phyloP scores from a whole-genome alignment of 768 basidiomycete genomes.

The Termitomyces eurrhizus region DNA sequence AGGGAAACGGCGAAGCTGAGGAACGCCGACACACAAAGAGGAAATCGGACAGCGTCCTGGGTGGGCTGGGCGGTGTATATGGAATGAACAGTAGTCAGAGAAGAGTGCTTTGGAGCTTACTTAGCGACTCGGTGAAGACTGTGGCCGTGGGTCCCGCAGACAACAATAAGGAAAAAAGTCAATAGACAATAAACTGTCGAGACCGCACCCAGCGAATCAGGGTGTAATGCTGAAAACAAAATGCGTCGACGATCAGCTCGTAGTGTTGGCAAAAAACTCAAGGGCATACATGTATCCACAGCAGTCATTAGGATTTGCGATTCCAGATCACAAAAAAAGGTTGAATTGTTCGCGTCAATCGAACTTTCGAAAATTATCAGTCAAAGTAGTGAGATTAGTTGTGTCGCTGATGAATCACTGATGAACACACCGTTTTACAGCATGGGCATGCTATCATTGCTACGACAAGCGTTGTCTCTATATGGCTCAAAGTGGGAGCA shows the following conservation, averaged over 20 bases:
- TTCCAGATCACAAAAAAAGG: neutral
- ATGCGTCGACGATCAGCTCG: neutral
- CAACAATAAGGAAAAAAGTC: neutral
- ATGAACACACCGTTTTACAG: neutral
- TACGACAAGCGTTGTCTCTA: neutral
- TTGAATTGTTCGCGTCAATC: neutral
- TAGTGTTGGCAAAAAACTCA: too few species aligned
- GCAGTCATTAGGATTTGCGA: neutral
- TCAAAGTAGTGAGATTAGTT: too few species aligned
- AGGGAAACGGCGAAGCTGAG: conserved; percentile 46
- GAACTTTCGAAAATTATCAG: neutral
- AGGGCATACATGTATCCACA: neutral
- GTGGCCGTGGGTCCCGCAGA: neutral
- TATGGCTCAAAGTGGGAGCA: neutral
- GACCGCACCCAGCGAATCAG: too few species aligned
- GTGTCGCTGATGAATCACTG: too few species aligned
- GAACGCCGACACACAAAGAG: conserved; percentile 36
- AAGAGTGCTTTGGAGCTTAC: neutral
- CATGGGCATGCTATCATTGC: neutral
- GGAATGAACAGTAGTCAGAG: neutral
- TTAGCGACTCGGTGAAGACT: neutral
- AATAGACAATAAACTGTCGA: too few species aligned
- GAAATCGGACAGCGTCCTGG: conserved; percentile 23
- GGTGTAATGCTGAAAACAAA: too few species aligned
- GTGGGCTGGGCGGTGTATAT: neutral